Conservation (phyloP, 805 yeast species). For the Lachancea mirantina region DNA sequence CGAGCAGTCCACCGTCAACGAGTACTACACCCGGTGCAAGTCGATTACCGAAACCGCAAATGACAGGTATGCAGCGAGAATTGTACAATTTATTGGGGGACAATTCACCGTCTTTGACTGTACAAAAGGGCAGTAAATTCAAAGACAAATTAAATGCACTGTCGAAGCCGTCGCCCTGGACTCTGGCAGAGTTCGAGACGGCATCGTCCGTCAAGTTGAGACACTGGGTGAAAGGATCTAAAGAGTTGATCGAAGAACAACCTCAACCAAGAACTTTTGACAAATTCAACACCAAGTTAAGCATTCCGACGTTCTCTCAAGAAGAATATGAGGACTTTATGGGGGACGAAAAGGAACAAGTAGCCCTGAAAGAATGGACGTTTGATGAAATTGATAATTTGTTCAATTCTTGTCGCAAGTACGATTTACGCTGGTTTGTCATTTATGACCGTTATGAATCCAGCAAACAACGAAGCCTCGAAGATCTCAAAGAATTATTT, state of each 20-base stretch:
- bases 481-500: conserved; percentile 78
- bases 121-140: conserved; percentile 44
- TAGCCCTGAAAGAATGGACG: conserved; percentile 44
- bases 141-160: conserved; percentile 57
- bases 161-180: conserved; percentile 79
- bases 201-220: conserved; percentile 49
- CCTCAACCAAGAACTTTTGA: conserved; percentile 51
- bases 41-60: conserved; percentile 21
- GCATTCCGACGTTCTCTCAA: conserved; percentile 59
- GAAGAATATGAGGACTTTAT: conserved; percentile 54
- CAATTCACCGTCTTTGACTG: conserved; percentile 78
- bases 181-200: conserved; percentile 53
- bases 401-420: conserved; percentile 60
- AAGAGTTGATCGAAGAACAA: conserved; percentile 33
- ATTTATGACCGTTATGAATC: conserved; percentile 53
- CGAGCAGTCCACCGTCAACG: conserved; percentile 16
- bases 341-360: conserved; percentile 27
- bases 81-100: conserved; percentile 83
- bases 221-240: conserved; percentile 86
- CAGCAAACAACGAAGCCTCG: conserved; percentile 42
- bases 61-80: conserved; percentile 82
- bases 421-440: conserved; percentile 51
- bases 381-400: conserved; percentile 71
- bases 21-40: conserved; percentile 10
- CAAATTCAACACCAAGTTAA: conserved; percentile 61